phyloP scores from a whole-genome alignment of 129 eudicot species.

The Deinandra increscens region DNA sequence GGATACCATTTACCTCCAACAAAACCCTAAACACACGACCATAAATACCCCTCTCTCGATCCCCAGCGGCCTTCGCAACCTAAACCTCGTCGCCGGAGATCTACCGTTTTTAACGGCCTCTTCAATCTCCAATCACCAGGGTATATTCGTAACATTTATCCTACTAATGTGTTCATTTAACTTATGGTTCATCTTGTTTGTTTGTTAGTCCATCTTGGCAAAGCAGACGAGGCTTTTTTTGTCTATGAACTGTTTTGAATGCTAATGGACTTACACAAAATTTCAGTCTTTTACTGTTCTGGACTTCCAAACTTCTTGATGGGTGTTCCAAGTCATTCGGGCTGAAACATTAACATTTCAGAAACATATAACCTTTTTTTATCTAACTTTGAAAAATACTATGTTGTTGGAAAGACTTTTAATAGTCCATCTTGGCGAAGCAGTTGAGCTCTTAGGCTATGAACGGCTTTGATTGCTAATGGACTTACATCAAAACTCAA shows the following conservation, averaged over 20 bases:
- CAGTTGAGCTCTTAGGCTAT: constrained; percentile 24
- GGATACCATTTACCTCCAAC: no score
- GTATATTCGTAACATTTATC: no score
- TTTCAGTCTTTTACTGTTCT: constrained; percentile 32
- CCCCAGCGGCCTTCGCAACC: no score
- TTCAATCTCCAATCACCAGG: no score
- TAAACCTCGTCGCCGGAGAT: no score
- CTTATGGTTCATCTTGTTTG: neutral
- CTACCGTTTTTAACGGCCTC: no score
- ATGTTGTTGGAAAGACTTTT: no score
- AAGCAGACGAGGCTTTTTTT: constrained; percentile 27
- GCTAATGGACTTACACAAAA: constrained; percentile 37
- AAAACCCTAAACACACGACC: neutral
- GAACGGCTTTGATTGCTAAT: constrained; percentile 42
- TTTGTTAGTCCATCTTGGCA: constrained; percentile 43
- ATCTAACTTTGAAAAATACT: no score
- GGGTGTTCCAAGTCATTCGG: constrained; percentile 34
- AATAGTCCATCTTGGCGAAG: constrained; percentile 41
- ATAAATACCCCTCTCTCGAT: no score
- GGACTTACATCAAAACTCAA: neutral
- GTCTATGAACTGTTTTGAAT: constrained; percentile 40
- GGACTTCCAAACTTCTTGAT: neutral
- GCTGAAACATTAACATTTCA: constrained; percentile 10
- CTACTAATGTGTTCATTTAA: no score
- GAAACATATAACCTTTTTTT: no score